Evolutionary conservation across 768 basidiomycete species (phyloP), one percentile per base, ranked within the genome.

Genomic region (Trichaptum fuscoviolaceum): DNA sequence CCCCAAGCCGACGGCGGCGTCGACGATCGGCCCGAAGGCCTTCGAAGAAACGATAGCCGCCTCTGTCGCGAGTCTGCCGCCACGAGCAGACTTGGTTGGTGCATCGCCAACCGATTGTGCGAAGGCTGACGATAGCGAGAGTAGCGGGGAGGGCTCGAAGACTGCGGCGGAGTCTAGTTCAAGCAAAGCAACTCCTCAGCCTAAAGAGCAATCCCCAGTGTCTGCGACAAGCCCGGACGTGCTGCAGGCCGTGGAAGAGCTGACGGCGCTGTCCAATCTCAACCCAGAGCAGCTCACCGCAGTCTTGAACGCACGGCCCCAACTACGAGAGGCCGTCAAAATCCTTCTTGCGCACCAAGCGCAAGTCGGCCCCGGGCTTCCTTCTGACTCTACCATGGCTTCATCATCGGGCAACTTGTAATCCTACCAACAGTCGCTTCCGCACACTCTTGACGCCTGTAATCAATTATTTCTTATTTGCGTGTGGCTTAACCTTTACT

Each of bases 251-350:
- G n/a, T 60, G n/a, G 23, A 60, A 60, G 58, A 60, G 7, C 20
- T 60, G n/a, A 23, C n/a, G n/a, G n/a, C 58, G 23, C 58, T 60
- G n/a, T 60, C 58, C 7, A 24, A 10, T 20, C 20, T 60, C 7
- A 20, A 60, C 7, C 58, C 58, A 24, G 58, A 23, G 20, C n/a
- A 30, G 20, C n/a, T 60, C 20, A 30, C n/a, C n/a, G 58, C 7
- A 30, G 58, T 60, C 23, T 30, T 60, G 58, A 30, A 60, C 27
- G 58, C 58, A 20, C 58, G 27, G 8, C 58, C 58, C 23, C 23
- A 30, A 23, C 27, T 60, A 20, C n/a, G 58, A 20, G 58, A 60
- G 58, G 58, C 58, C 58, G 58, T 60, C 7, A 60, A 60, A 20
- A 30, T 30, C n/a, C 58, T 60, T 60, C 27, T 60, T 10, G 27